Percentiles rank a stretch among this genome's conserved stretches.
Evolutionary conservation across 345 rosid species (phyloP).

Genomic region (Dipteronia dyeriana): DNA sequence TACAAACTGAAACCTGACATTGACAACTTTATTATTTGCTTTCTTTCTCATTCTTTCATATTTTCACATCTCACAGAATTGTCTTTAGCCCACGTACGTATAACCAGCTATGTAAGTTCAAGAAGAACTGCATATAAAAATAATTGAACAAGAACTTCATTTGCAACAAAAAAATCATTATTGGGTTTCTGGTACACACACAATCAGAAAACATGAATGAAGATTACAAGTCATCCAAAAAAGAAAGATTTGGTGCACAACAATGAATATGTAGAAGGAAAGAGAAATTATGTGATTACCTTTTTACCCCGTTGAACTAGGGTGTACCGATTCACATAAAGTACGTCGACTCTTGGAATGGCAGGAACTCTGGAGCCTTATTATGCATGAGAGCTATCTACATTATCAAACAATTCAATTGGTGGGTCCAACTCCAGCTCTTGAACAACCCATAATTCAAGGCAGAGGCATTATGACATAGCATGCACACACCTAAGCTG

Average conservation of each 20-base stretch:
- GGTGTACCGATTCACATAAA: conserved; percentile 22
- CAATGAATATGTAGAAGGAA: conserved; percentile 5
- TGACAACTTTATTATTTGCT: not conserved
- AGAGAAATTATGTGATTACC: conserved; percentile 7
- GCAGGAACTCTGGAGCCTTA: conserved; percentile 42
- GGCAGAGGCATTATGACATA: conserved; percentile 13
- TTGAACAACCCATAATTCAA: conserved; percentile 14
- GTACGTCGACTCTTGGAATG: conserved; percentile 20
- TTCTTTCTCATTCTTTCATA: too few relatives aligned
- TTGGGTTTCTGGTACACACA: conserved; percentile 14
- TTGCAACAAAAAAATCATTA: not conserved
- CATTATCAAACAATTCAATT: not conserved
- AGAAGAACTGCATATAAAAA: not conserved
- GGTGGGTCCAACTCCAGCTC: conserved; percentile 8
- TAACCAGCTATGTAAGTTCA: not conserved
- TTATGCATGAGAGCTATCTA: conserved; percentile 23
- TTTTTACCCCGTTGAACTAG: conserved; percentile 20
- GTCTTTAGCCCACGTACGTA: not conserved
- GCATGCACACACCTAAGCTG: conserved; percentile 21
- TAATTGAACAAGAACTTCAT: not conserved
- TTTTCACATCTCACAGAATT: too few relatives aligned
- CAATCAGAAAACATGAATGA: not conserved
- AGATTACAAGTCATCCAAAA: conserved; percentile 1
- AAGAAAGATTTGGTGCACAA: not conserved
- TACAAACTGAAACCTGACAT: not conserved